Base-by-base conservation (phyloP, 305 asterid genomes). In the Rubia occidens region DNA sequence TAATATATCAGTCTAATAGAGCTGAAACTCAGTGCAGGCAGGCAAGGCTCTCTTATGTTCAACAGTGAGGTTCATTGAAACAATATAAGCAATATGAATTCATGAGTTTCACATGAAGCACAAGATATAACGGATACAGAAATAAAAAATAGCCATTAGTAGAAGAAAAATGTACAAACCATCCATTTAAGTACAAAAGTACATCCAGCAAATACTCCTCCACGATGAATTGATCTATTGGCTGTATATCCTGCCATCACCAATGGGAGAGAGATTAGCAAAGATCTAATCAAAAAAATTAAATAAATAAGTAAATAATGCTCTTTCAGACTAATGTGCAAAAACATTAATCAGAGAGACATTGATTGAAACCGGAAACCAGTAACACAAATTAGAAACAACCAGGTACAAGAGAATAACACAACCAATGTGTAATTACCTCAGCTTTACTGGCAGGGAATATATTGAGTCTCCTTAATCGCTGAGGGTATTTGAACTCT, bases 131-230 rank as follows among this genome's bases (percentile, higher is more conserved):
- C 2, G 51, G 68, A 43, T 2, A 8, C 55, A 6, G 44, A 40
- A 40, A 40, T 40, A 40, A 5, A 9, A 40, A 40, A 40, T 40
- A 40, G 9, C 10, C 9, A 40, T 29, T 40, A 44, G 3, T 44
- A 13, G 10, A 44, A 76, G 60, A 37, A 17, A 42, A 49, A 70
- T 59, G 73, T 78, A 91, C 98, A 80, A 75, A 95, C 99, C 96
- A 91, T 79, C 99, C 98, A 85, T 88, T 95, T 78, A 95, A 80
- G 86, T 80, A 95, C 32, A 83, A 82, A 73, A 95, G 96, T 79
- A 91, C 95, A 68, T 95, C 99, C 89, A 95, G 74, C 78, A 95
- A 72, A 83, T 91, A 89, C 81, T 95, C 99, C 84, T 95, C 99
- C 79, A 88, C 98, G 44, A 95, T 89, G 62, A 88, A 89, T 67